Conservation (phyloP, 2,329 filamentous ascomycete species). For the Aspergillus niger region DNA sequence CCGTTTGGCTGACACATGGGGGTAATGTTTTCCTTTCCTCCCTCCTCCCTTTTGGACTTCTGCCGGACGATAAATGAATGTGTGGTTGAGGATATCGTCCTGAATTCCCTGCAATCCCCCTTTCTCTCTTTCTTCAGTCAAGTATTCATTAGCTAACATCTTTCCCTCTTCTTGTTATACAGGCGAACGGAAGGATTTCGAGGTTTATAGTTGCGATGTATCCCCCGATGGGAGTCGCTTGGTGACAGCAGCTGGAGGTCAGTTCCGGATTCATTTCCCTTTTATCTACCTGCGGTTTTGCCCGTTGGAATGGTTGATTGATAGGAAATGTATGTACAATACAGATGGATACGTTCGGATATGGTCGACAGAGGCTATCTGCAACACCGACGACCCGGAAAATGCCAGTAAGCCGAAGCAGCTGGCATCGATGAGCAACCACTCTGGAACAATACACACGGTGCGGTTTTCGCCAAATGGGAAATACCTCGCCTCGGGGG, state of each 20-base stretch:
- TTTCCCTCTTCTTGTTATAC: slow-evolving; percentile 17
- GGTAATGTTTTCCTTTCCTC: slow-evolving; percentile 51
- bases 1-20: slow-evolving; percentile 92
- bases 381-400: slow-evolving; percentile 71
- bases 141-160: slow-evolving; percentile 19
- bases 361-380: slow-evolving; percentile 95
- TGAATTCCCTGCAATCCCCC: no score
- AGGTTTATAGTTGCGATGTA: slow-evolving; percentile 97
- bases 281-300: not conserved
- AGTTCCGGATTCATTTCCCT: slow-evolving; percentile 29
- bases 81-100: no score
- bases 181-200: slow-evolving; percentile 97
- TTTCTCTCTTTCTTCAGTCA: not conserved
- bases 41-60: slow-evolving; percentile 3
- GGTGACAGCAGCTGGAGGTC: slow-evolving; percentile 90
- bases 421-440: slow-evolving; percentile 96
- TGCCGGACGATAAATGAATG: not conserved
- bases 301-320: slow-evolving; percentile 6
- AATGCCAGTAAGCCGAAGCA: slow-evolving; percentile 80
- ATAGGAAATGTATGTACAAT: slow-evolving; percentile 8
- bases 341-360: slow-evolving; percentile 93
- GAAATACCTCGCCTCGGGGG: slow-evolving; percentile 92
- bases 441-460: slow-evolving; percentile 94
- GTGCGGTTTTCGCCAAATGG: slow-evolving; percentile 96
- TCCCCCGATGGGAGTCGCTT: slow-evolving; percentile 91